Conservation (phyloP, 169 alveolate species). For the Neospora caninum region DNA sequence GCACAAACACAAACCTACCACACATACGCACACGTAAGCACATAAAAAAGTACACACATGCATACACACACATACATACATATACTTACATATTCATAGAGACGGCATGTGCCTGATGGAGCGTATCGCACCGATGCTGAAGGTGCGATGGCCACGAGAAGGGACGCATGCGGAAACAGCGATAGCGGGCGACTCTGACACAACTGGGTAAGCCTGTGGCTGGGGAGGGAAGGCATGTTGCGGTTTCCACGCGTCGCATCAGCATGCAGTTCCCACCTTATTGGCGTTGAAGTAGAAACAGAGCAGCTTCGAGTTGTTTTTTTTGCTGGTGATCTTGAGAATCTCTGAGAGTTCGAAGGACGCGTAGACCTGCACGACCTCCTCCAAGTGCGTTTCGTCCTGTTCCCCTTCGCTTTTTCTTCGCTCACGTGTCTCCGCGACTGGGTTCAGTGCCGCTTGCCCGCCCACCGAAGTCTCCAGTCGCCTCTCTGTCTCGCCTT, state of each 20-base stretch:
- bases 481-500: background rate
- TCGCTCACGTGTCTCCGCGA: background rate
- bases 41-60: no score
- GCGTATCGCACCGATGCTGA: no score
- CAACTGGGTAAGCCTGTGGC: no score
- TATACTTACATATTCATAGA: background rate
- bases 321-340: constrained; percentile 72
- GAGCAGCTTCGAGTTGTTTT: constrained; percentile 62
- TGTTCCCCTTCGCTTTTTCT: background rate
- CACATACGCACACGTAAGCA: no score
- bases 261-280: constrained; percentile 35
- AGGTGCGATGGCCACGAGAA: no score
- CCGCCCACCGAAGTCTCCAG: background rate
- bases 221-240: no score
- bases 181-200: no score
- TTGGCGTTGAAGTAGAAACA: constrained; percentile 72
- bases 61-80: background rate
- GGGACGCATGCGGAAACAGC: no score
- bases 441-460: background rate
- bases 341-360: constrained; percentile 72
- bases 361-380: constrained; percentile 71
- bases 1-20: no score
- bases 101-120: no score
- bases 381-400: constrained; percentile 12
- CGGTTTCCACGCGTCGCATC: no score